Conservation (phyloP, 208 protist genomes). For the Leishmania turanica region DNA sequence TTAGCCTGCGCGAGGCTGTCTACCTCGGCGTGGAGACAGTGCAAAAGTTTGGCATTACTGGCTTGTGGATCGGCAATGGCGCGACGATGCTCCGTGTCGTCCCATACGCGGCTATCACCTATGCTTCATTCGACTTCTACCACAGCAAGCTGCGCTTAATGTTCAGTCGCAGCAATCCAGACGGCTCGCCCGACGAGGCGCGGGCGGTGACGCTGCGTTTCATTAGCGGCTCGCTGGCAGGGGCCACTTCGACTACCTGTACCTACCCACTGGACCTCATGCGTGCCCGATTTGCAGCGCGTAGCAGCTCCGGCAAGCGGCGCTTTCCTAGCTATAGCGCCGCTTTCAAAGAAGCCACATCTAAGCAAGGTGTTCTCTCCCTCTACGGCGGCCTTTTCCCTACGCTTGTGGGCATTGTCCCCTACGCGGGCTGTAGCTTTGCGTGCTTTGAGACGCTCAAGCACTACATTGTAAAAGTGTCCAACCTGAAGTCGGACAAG, state of each 20-base stretch:
- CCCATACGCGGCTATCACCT: slow-evolving; percentile 95
- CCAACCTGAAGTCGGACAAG: slow-evolving; percentile 61
- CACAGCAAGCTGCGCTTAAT: slow-evolving; percentile 33
- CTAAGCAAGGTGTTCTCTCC: slow-evolving; percentile 55
- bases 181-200: slow-evolving; percentile 47
- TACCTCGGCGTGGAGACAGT: slow-evolving; percentile 78
- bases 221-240: slow-evolving; percentile 88
- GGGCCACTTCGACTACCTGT: slow-evolving; percentile 89
- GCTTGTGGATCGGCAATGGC: slow-evolving; percentile 95
- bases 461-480: slow-evolving; percentile 55
- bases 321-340: slow-evolving; percentile 73
- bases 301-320: slow-evolving; percentile 58
- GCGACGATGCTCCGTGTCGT: slow-evolving; percentile 95
- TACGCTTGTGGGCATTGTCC: slow-evolving; percentile 93
- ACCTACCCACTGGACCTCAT: slow-evolving; percentile 96
- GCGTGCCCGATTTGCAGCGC: slow-evolving; percentile 87
- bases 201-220: slow-evolving; percentile 66
- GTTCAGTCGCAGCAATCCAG: slow-evolving; percentile 17
- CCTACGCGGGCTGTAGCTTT: slow-evolving; percentile 95
- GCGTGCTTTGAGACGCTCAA: slow-evolving; percentile 92
- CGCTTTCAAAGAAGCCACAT: slow-evolving; percentile 65
- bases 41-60: slow-evolving; percentile 78
- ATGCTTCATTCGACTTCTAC: slow-evolving; percentile 93
- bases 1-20: slow-evolving; percentile 68
- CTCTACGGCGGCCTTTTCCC: slow-evolving; percentile 89